Evolutionary conservation across 192 early-diverging fungal species (phyloP).

Genomic region (Coemansia sp.): DNA sequence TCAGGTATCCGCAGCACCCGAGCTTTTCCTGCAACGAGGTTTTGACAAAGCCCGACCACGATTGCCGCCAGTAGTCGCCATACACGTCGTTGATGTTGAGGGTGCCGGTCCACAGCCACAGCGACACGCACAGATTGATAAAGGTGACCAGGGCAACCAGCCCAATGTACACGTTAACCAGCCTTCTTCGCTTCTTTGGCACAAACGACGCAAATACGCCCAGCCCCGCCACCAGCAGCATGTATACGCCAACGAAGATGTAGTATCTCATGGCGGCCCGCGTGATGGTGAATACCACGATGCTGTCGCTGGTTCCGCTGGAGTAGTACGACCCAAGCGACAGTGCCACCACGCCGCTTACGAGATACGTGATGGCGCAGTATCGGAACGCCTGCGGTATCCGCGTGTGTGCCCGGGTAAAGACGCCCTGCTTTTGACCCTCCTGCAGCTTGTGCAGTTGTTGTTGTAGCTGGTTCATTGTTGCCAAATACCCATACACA

Average conservation of each 20-base stretch:
- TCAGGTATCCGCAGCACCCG: constrained; percentile 42
- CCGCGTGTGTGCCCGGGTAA: background rate
- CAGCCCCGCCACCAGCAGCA: constrained; percentile 14
- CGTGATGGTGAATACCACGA: constrained; percentile 26
- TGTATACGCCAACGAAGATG: constrained; percentile 32
- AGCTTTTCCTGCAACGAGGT: constrained; percentile 27
- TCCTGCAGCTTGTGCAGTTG: background rate
- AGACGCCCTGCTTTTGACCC: background rate
- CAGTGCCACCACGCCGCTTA: constrained; percentile 24
- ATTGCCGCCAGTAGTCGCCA: constrained; percentile 25
- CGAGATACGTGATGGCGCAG: constrained; percentile 4
- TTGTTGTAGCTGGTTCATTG: constrained; percentile 1
- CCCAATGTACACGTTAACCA: constrained; percentile 23
- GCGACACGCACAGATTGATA: constrained; percentile 21
- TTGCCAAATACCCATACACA: background rate
- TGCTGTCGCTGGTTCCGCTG: constrained; percentile 19
- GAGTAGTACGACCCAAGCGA: constrained; percentile 31
- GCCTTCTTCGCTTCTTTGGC: constrained; percentile 25
- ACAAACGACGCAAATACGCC: constrained; percentile 35
- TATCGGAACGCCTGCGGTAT: constrained; percentile 11
- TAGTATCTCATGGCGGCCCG: constrained; percentile 21
- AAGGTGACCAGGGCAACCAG: constrained; percentile 18
- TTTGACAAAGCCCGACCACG: constrained; percentile 36
- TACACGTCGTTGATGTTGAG: constrained; percentile 33
- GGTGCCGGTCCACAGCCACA: constrained; percentile 45